These are phyloP conservation scores for Urochloa ruziziensis DNA, from an alignment of 176 grass and related monocot species.

Conservation along the genomic window DNA sequence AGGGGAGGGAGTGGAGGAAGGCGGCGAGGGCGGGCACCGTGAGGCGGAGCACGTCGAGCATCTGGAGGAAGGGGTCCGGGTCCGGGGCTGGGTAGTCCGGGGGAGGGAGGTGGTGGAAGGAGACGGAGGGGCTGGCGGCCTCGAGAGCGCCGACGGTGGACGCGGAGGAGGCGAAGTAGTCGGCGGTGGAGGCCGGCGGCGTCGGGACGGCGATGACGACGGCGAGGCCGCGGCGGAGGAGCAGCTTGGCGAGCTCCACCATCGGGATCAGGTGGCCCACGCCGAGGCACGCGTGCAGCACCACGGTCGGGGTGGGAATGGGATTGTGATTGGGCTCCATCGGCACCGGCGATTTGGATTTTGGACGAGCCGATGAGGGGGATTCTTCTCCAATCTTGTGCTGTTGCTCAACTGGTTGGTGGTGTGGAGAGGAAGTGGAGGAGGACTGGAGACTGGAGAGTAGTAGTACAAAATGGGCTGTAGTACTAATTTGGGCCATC, in stretches of 20 bases:
- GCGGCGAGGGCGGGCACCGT: constrained; percentile 17
- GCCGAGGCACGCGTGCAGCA: constrained; percentile 44
- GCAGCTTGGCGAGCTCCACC: constrained; percentile 61
- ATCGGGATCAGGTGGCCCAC: constrained; percentile 66
- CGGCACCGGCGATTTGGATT: neutral
- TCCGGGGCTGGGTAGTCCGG: constrained; percentile 15
- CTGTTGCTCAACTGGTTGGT: too few relatives aligned
- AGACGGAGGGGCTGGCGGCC: constrained; percentile 40
- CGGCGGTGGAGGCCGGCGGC: constrained; percentile 12
- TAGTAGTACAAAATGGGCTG: too few relatives aligned
- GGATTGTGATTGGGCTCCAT: neutral
- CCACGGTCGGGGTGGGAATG: constrained; percentile 19
- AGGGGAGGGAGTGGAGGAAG: constrained; percentile 42
- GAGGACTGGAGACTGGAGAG: too few relatives aligned
- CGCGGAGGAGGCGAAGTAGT: constrained; percentile 12
- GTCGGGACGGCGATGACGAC: constrained; percentile 41
- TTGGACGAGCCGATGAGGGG: neutral
- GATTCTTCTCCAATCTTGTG: neutral
- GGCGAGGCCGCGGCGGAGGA: constrained; percentile 33
- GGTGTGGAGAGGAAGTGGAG: too few relatives aligned
- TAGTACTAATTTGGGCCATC: too few relatives aligned
- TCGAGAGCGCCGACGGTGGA: neutral
- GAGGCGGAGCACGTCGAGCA: constrained; percentile 40
- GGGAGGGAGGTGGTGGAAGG: constrained; percentile 38
- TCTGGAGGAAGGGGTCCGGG: constrained; percentile 10